phyloP scores from a whole-genome alignment of 2,329 filamentous ascomycete species.

The Phialophora expanda region DNA sequence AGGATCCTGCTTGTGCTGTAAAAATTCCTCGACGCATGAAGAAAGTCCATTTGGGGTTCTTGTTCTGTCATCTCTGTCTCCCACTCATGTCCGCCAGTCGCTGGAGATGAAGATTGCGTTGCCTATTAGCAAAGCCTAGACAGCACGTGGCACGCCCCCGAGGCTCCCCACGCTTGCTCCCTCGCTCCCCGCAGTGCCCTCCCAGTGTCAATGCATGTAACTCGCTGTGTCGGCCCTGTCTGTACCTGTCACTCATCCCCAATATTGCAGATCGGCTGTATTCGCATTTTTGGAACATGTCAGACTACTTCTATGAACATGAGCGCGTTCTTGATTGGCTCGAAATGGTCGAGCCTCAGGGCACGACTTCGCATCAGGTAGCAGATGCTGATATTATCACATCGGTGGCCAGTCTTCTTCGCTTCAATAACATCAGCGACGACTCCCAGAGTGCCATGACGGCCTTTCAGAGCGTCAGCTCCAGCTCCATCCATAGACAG shows the following conservation, averaged over 20 bases:
- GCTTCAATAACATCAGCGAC: background rate
- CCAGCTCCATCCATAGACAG: background rate
- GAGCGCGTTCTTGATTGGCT: background rate
- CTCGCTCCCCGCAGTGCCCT: background rate
- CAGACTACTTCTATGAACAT: background rate
- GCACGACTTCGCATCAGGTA: background rate
- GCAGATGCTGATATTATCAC: background rate
- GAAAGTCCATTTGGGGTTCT: too few species aligned
- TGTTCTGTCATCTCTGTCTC: too few species aligned
- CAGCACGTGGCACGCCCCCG: background rate
- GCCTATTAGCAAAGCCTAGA: too few species aligned
- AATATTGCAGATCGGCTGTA: background rate
- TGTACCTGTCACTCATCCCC: background rate
- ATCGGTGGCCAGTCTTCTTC: background rate
- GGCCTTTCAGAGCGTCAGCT: background rate
- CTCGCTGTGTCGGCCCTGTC: background rate
- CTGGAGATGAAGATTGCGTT: too few species aligned
- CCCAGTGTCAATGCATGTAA: background rate
- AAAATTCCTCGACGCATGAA: too few species aligned
- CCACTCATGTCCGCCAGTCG: too few species aligned
- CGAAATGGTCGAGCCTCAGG: background rate
- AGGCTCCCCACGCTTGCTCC: background rate
- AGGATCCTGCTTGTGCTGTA: too few species aligned
- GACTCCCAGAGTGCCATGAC: background rate
- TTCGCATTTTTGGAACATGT: background rate